Percentiles rank a stretch among this genome's conserved stretches.
Conservation (phyloP, 495 filamentous ascomycete species). For the Hypoxylon rickii region DNA sequence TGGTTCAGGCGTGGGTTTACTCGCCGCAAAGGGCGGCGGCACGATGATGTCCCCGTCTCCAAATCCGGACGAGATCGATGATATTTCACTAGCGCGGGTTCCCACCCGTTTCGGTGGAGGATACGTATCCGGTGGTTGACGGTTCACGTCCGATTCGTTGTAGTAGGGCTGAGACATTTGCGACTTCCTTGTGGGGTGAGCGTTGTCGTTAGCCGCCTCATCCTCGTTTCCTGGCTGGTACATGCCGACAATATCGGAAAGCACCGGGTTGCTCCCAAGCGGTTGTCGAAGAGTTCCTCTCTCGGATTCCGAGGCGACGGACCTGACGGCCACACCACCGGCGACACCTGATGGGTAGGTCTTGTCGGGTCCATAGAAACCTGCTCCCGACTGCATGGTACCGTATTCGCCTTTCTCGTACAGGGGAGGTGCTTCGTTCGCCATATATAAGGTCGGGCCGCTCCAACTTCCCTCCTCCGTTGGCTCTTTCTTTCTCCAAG, state of each 20-base stretch:
- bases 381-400: slow-evolving; percentile 18
- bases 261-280: slow-evolving; percentile 6
- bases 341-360: slow-evolving; percentile 9
- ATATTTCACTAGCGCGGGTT: slow-evolving; percentile 47
- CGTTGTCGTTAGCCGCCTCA: slow-evolving; percentile 11
- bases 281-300: slow-evolving; percentile 16
- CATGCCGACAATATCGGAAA: slow-evolving; percentile 8
- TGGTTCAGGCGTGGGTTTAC: slow-evolving; percentile 7
- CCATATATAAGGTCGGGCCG: slow-evolving; percentile 11
- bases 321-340: slow-evolving; percentile 7
- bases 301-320: slow-evolving; percentile 12
- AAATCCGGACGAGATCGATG: slow-evolving; percentile 60
- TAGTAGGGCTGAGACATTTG: slow-evolving; percentile 41
- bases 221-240: slow-evolving; percentile 8
- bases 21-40: slow-evolving; percentile 27
- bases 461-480: slow-evolving; percentile 10
- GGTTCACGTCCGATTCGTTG: slow-evolving; percentile 45
- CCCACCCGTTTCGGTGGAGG: slow-evolving; percentile 36
- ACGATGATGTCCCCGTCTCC: slow-evolving; percentile 57
- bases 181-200: slow-evolving; percentile 34
- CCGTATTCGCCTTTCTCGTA: slow-evolving; percentile 43
- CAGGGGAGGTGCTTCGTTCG: slow-evolving; percentile 39
- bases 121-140: slow-evolving; percentile 42
- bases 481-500: neutral
- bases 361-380: slow-evolving; percentile 40